These are phyloP conservation scores for Paxillus rubicundulus DNA, from an alignment of 768 basidiomycete genomes.

Conservation along the genomic window DNA sequence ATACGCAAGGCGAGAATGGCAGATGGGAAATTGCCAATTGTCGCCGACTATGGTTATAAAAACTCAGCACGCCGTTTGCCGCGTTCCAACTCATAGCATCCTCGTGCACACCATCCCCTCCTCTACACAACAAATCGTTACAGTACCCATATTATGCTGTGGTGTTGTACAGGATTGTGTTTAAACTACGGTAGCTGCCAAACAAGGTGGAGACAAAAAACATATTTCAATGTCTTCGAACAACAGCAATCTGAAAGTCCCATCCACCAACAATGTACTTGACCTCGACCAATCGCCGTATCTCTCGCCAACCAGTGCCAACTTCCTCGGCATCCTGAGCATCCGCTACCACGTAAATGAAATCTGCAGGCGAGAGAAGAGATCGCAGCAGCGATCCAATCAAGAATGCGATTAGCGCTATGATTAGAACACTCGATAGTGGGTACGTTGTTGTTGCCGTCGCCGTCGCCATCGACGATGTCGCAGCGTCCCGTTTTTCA, in stretches of 20 bases:
- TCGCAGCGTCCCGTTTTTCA: conserved; percentile 10
- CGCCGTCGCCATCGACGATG: background rate
- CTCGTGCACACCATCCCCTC: too few species aligned
- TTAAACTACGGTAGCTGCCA: background rate
- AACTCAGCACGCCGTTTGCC: conserved; percentile 35
- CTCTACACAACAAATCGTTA: background rate
- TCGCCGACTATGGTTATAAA: conserved; percentile 17
- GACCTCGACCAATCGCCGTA: conserved; percentile 75
- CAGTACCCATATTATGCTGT: background rate
- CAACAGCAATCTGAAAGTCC: conserved; percentile 86
- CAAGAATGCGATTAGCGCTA: conserved; percentile 85
- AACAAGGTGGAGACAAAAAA: background rate
- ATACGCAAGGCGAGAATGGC: conserved; percentile 34
- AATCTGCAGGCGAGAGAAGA: conserved; percentile 86
- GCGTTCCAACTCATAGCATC: conserved; percentile 2
- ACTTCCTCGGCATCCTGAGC: conserved; percentile 50
- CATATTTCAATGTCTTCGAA: conserved; percentile 57
- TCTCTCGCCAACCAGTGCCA: conserved; percentile 75
- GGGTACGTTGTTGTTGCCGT: conserved; percentile 32
- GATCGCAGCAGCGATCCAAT: conserved; percentile 89
- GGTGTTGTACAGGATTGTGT: conserved; percentile 1
- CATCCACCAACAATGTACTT: conserved; percentile 81
- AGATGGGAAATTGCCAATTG: conserved; percentile 35
- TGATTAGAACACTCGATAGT: conserved; percentile 61
- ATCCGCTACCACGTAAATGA: conserved; percentile 74